Conservation (phyloP, 2,329 filamentous ascomycete genomes). For the Huntiella bhutanensis region DNA sequence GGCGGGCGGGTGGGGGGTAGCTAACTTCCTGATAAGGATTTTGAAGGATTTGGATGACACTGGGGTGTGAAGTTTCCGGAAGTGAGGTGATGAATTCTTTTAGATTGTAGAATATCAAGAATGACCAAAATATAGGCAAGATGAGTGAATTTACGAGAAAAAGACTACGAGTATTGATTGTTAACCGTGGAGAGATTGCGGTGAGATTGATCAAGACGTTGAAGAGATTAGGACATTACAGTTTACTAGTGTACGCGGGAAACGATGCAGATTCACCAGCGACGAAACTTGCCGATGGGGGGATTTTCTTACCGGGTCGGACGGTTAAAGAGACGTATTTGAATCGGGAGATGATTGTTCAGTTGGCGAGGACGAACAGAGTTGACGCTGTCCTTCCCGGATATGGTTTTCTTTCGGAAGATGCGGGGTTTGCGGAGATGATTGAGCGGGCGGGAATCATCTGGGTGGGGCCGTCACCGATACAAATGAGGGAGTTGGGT, state of each 20-base stretch:
- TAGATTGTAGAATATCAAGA: background rate
- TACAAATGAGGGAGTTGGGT: slow-evolving; percentile 22
- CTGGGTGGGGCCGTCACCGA: slow-evolving; percentile 39
- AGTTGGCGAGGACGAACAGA: slow-evolving; percentile 28
- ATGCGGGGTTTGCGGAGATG: slow-evolving; percentile 37
- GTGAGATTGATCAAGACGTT: slow-evolving; percentile 51
- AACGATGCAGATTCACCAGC: slow-evolving; percentile 46
- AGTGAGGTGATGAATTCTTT: background rate
- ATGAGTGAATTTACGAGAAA: no score
- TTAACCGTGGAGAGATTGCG: slow-evolving; percentile 59
- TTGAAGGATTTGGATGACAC: background rate
- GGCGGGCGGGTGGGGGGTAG: no score
- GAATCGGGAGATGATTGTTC: slow-evolving; percentile 41
- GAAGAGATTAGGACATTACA: slow-evolving; percentile 44
- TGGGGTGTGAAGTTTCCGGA: background rate
- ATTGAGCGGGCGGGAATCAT: slow-evolving; percentile 34
- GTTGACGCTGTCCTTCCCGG: slow-evolving; percentile 44
- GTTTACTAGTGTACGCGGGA: slow-evolving; percentile 51
- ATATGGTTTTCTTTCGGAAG: slow-evolving; percentile 49
- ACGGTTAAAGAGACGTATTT: slow-evolving; percentile 35
- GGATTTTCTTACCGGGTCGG: slow-evolving; percentile 40
- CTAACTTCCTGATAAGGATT: no score
- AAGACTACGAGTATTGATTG: slow-evolving; percentile 32
- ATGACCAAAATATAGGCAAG: background rate
- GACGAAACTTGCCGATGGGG: slow-evolving; percentile 46